Evolutionary conservation across 202 grass and related monocot genomes (phyloP), one percentile per base, ranked within the genome.

Genomic region (Cymbopogon flexuosus): DNA sequence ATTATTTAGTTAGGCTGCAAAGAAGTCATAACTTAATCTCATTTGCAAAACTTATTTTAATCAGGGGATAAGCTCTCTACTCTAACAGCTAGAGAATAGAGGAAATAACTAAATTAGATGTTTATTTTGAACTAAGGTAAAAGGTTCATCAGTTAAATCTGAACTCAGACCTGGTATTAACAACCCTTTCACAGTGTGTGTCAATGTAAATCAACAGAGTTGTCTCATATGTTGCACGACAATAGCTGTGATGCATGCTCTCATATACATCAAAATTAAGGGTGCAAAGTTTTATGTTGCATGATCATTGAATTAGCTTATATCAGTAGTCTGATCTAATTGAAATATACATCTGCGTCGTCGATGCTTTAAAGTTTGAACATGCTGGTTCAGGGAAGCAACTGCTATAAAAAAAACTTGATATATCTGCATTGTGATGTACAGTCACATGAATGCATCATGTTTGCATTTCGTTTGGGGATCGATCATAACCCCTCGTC

Each of bases 31-130:
- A 7, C 45, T 10, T 58, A 41, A 41, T 42, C 14, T 47, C 37
- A 62, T 56, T 84, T 84, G 43, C 76, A 81, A 70, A 76, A 9
- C 35, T 60, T 81, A 45, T 70, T 60, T 21, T 18, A 5, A 80
- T 5, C 2, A 24, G 30, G 43, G 5, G 19, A 6, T 46, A 35
- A 23, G 5, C 72, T 66, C 40, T 77, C 57, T 70, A 27, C 27
- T 79, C 11, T 51, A 37, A 49, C 23, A 68, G 11, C 10, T 35
- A 15, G n/a, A 34, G 24, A 54, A 75, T 73, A 72, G 34, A 73
- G 6, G 30, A 71, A 46, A 31, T 23, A 62, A 63, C 16, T 22
- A 46, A 30, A 11, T 54, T 79, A 36, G 18, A 27, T 4, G 5
- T 1, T 63, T 64, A 64, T 18, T 59, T 65, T 66, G 31, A 34